These are phyloP conservation scores for Skeletonema potamos DNA, from an alignment of 108 stramenopile species.

Conservation along the genomic window DNA sequence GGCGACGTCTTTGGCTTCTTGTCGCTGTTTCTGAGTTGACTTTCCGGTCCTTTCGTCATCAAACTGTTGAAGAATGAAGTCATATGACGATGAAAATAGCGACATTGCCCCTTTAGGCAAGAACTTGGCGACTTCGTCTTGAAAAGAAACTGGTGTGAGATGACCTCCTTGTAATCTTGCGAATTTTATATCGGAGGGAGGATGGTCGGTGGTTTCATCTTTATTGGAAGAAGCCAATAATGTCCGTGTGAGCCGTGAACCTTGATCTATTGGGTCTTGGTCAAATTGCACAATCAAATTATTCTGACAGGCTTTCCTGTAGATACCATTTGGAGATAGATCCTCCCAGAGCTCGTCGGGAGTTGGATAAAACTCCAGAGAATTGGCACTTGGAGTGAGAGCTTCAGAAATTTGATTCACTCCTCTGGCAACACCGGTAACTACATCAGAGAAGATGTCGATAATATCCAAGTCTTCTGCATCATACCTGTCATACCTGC, in stretches of 20 bases:
- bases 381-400: slow-evolving; percentile 59
- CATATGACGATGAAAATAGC: slow-evolving; percentile 27
- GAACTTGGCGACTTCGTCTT: slow-evolving; percentile 22
- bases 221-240: slow-evolving; percentile 25
- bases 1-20: slow-evolving; percentile 24
- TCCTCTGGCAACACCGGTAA: slow-evolving; percentile 41
- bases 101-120: slow-evolving; percentile 26
- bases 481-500: slow-evolving; percentile 33
- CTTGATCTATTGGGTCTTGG: slow-evolving; percentile 78
- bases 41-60: slow-evolving; percentile 33
- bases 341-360: slow-evolving; percentile 79
- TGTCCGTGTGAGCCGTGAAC: slow-evolving; percentile 60
- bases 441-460: slow-evolving; percentile 62
- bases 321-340: slow-evolving; percentile 33
- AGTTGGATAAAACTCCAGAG: slow-evolving; percentile 77
- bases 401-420: slow-evolving; percentile 49
- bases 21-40: slow-evolving; percentile 21
- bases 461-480: slow-evolving; percentile 62
- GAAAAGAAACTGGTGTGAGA: slow-evolving; percentile 68
- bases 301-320: slow-evolving; percentile 50
- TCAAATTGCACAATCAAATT: slow-evolving; percentile 87
- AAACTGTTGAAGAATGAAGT: slow-evolving; percentile 35
- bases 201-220: slow-evolving; percentile 14
- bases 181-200: slow-evolving; percentile 67
- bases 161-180: slow-evolving; percentile 78